phyloP scores from a whole-genome alignment of 495 filamentous ascomycete species.

The Symbiotaphrina buchneri region DNA sequence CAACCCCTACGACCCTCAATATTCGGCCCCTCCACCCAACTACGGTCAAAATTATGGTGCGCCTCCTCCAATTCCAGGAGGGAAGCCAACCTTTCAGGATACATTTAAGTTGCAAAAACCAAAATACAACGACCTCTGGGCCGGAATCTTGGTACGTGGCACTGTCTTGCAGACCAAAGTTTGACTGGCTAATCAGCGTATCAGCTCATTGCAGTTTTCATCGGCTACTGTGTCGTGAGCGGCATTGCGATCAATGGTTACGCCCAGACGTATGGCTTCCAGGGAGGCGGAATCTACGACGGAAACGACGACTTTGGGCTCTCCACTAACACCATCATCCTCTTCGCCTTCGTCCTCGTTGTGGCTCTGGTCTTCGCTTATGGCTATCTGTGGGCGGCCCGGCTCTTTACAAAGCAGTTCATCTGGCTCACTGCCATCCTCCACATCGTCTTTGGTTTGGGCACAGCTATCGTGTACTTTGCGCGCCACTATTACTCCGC shows the following conservation, averaged over 20 bases:
- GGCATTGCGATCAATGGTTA: slow-evolving; percentile 62
- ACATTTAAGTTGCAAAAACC: slow-evolving; percentile 60
- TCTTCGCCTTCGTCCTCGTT: slow-evolving; percentile 56
- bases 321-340: slow-evolving; percentile 63
- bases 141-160: slow-evolving; percentile 41
- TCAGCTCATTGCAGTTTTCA: slow-evolving; percentile 46
- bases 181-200: neutral
- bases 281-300: slow-evolving; percentile 53
- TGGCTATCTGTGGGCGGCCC: slow-evolving; percentile 51
- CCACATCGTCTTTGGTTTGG: slow-evolving; percentile 44
- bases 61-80: slow-evolving; percentile 6
- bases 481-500: slow-evolving; percentile 48
- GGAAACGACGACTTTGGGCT: slow-evolving; percentile 40
- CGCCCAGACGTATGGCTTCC: slow-evolving; percentile 36
- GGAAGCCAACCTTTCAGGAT: slow-evolving; percentile 47
- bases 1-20: slow-evolving; percentile 3
- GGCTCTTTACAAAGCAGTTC: slow-evolving; percentile 69
- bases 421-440: slow-evolving; percentile 68
- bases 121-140: slow-evolving; percentile 80
- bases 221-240: slow-evolving; percentile 58
- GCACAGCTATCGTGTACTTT: slow-evolving; percentile 46
- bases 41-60: slow-evolving; percentile 9
- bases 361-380: slow-evolving; percentile 53
- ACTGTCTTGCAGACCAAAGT: slow-evolving; percentile 3
- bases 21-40: slow-evolving; percentile 7